A percentile compares a stretch with the other conserved stretches of the same genome.
phyloP scores from a whole-genome alignment of 768 basidiomycete species.

The Leucogyrophana mollusca region DNA sequence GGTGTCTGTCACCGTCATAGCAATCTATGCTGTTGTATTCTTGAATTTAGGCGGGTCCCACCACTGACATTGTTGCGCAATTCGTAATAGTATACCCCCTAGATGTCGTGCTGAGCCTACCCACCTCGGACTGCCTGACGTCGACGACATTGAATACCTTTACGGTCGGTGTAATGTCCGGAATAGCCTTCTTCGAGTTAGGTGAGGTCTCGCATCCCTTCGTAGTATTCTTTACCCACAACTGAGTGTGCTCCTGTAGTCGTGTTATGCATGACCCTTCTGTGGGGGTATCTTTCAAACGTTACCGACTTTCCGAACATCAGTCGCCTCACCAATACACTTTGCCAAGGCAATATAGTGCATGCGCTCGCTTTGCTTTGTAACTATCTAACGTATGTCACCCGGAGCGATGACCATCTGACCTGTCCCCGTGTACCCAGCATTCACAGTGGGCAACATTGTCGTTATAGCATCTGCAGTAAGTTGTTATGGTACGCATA shows the following conservation, averaged over 20 bases:
- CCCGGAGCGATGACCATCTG: background rate
- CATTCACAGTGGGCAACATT: conserved; percentile 5
- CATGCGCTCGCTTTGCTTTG: conserved; percentile 9
- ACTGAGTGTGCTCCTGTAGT: background rate
- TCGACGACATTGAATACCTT: conserved; percentile 7
- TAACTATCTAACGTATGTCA: background rate
- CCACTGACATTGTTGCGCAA: conserved; percentile 1
- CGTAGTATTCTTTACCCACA: background rate
- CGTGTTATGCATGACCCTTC: conserved; percentile 1
- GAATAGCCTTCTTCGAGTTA: conserved; percentile 10
- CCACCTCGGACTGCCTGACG: background rate
- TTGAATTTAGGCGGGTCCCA: conserved; percentile 5
- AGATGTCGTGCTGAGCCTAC: background rate
- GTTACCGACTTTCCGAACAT: background rate
- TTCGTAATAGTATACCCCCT: no score
- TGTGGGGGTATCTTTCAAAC: background rate
- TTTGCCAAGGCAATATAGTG: conserved; percentile 9
- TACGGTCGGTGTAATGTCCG: conserved; percentile 10
- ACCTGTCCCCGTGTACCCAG: background rate
- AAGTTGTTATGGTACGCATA: background rate
- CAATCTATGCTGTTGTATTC: conserved; percentile 4
- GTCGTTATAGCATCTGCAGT: conserved; percentile 10
- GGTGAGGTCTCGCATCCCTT: background rate
- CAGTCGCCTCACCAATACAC: background rate
- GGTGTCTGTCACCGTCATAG: conserved; percentile 7